Evolutionary conservation across 345 rosid species (phyloP).

Genomic region (Arabidopsis suecica): DNA sequence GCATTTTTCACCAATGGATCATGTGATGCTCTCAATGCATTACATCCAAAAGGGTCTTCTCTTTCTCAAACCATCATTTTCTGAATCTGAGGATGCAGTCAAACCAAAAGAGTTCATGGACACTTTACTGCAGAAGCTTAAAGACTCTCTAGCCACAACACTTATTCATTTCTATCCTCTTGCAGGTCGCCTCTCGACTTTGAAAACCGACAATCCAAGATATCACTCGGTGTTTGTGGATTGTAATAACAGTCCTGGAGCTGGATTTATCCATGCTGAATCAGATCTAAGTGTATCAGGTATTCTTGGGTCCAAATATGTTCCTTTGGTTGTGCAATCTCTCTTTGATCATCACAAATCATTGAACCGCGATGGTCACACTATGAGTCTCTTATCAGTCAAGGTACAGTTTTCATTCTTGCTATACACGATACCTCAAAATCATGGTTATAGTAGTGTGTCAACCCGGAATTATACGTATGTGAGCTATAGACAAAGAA

Average conservation of each 20-base stretch:
- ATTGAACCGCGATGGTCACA: slow-evolving; percentile 63
- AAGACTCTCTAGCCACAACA: slow-evolving; percentile 58
- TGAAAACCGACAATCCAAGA: slow-evolving; percentile 40
- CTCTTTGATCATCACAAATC: slow-evolving; percentile 76
- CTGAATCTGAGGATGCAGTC: slow-evolving; percentile 17
- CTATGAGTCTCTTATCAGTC: slow-evolving; percentile 55
- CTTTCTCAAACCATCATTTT: slow-evolving; percentile 54
- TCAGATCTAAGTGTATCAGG: slow-evolving; percentile 51
- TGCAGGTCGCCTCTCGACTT: slow-evolving; percentile 59
- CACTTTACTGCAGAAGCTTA: slow-evolving; percentile 49
- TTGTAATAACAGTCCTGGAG: slow-evolving; percentile 65
- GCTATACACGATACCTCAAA: not conserved
- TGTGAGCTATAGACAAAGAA: too few species aligned
- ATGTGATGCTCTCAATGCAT: slow-evolving; percentile 51
- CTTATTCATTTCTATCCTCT: slow-evolving; percentile 71
- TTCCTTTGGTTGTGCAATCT: slow-evolving; percentile 61
- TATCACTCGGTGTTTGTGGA: slow-evolving; percentile 55
- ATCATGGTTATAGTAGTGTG: too few species aligned
- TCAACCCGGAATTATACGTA: too few species aligned
- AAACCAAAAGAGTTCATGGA: slow-evolving; percentile 46
- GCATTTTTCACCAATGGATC: slow-evolving; percentile 60
- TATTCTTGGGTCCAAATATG: slow-evolving; percentile 57
- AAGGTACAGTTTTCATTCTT: slow-evolving; percentile 44
- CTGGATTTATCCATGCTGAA: slow-evolving; percentile 54
- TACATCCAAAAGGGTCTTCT: slow-evolving; percentile 78